Evolutionary conservation across 768 basidiomycete species (phyloP).

Genomic region (Neoboletus magnificus): DNA sequence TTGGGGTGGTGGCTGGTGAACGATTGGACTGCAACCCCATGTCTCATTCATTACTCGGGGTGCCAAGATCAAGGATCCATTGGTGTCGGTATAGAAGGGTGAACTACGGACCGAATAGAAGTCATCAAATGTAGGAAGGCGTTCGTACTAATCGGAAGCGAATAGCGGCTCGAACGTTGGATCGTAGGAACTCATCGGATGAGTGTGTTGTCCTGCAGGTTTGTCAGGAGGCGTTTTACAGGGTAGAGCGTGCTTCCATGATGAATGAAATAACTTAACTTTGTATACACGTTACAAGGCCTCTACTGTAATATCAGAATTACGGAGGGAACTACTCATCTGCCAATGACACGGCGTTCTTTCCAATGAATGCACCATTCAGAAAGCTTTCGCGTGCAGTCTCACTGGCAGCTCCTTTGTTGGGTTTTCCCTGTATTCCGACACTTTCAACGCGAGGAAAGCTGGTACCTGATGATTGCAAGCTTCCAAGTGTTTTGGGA

Average conservation of each 20-base stretch:
- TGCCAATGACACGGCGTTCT: neutral
- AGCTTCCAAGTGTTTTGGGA: constrained; percentile 33
- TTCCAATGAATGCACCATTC: neutral
- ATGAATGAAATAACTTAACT: neutral
- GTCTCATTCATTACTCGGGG: neutral
- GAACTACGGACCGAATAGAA: too few relatives aligned
- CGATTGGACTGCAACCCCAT: too few relatives aligned
- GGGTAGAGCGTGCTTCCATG: neutral
- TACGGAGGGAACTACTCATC: neutral
- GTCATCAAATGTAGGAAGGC: too few relatives aligned
- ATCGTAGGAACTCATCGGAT: too few relatives aligned
- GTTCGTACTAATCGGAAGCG: too few relatives aligned
- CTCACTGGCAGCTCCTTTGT: constrained; percentile 31
- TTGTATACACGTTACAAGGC: neutral
- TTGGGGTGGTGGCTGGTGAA: neutral
- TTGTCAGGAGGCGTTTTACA: too few relatives aligned
- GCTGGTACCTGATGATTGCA: constrained; percentile 41
- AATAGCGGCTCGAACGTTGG: too few relatives aligned
- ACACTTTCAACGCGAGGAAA: constrained; percentile 40
- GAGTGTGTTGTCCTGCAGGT: too few relatives aligned
- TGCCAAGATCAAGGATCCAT: too few relatives aligned
- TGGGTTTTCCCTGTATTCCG: constrained; percentile 45
- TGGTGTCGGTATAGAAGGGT: too few relatives aligned
- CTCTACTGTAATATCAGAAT: too few relatives aligned
- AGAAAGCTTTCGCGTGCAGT: neutral